These are phyloP conservation scores for Linaria vulgaris DNA, from an alignment of 257 asterid species.

Conservation along the genomic window DNA sequence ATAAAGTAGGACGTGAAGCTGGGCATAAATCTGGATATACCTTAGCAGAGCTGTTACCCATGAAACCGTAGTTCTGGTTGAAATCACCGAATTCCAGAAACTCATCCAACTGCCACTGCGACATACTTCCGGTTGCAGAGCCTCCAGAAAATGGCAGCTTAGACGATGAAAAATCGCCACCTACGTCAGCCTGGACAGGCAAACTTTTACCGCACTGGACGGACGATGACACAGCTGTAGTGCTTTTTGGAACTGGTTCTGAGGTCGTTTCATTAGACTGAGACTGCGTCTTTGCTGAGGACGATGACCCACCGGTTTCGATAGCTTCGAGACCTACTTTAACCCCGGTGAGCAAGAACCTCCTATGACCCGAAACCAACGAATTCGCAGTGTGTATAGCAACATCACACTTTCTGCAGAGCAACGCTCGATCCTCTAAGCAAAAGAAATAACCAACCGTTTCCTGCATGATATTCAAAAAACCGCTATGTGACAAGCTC, in stretches of 20 bases:
- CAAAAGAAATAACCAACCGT: conserved; percentile 86
- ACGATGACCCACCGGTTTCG: conserved; percentile 46
- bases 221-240: conserved; percentile 30
- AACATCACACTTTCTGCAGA: conserved; percentile 86
- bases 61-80: conserved; percentile 46
- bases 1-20: not conserved
- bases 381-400: conserved; percentile 64
- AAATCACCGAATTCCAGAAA: conserved; percentile 58
- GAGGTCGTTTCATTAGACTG: conserved; percentile 38
- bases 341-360: conserved; percentile 90
- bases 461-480: conserved; percentile 52
- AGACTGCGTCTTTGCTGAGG: conserved; percentile 38
- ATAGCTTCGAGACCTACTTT: conserved; percentile 72
- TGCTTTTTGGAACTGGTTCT: conserved; percentile 31
- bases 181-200: conserved; percentile 37
- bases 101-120: conserved; percentile 84
- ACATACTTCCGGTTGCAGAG: conserved; percentile 52
- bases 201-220: conserved; percentile 35
- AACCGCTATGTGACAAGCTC: not conserved
- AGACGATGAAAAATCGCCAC: conserved; percentile 36
- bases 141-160: conserved; percentile 52
- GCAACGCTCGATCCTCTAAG: conserved; percentile 90
- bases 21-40: conserved; percentile 38
- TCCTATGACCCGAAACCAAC: conserved; percentile 71
- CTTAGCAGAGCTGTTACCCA: conserved; percentile 67